Percentiles rank a stretch among this genome's conserved stretches.
phyloP scores from a whole-genome alignment of 139 green algal species.

The Coelastrella sp. region DNA sequence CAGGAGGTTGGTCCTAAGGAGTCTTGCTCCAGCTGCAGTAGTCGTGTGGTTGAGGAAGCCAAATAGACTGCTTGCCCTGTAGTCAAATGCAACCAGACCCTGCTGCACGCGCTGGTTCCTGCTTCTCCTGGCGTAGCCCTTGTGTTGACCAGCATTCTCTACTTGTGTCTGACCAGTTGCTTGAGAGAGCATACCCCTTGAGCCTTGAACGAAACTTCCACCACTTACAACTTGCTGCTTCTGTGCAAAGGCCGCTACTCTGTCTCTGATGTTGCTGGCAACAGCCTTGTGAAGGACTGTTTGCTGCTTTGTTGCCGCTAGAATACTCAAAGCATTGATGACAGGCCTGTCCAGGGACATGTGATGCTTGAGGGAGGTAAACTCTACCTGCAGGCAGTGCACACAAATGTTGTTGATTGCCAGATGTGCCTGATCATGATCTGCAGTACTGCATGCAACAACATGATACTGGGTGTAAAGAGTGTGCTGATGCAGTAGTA shows the following conservation, averaged over 20 bases:
- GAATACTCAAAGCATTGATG: constrained; percentile 66
- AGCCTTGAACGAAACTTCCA: too few relatives aligned
- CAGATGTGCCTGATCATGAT: too few relatives aligned
- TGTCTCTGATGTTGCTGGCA: background rate
- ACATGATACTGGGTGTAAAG: too few relatives aligned
- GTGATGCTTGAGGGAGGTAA: constrained; percentile 50
- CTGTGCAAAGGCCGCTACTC: constrained; percentile 24
- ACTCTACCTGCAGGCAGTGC: constrained; percentile 32
- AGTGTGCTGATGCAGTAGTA: too few relatives aligned
- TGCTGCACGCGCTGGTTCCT: background rate
- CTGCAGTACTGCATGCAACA: too few relatives aligned
- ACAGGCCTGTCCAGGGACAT: constrained; percentile 74
- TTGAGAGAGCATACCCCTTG: too few relatives aligned
- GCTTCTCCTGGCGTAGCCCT: background rate
- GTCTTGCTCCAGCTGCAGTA: constrained; percentile 63
- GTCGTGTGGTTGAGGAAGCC: constrained; percentile 71
- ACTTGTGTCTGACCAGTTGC: too few relatives aligned
- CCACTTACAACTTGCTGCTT: too few relatives aligned
- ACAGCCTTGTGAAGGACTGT: constrained; percentile 25
- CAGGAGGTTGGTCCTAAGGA: constrained; percentile 88
- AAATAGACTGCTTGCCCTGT: constrained; percentile 32
- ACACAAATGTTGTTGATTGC: background rate
- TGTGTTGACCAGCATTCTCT: constrained; percentile 16
- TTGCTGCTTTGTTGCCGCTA: constrained; percentile 47
- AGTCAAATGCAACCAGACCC: background rate